phyloP scores from a whole-genome alignment of 345 rosid species.

The Syzygium oleosum region DNA sequence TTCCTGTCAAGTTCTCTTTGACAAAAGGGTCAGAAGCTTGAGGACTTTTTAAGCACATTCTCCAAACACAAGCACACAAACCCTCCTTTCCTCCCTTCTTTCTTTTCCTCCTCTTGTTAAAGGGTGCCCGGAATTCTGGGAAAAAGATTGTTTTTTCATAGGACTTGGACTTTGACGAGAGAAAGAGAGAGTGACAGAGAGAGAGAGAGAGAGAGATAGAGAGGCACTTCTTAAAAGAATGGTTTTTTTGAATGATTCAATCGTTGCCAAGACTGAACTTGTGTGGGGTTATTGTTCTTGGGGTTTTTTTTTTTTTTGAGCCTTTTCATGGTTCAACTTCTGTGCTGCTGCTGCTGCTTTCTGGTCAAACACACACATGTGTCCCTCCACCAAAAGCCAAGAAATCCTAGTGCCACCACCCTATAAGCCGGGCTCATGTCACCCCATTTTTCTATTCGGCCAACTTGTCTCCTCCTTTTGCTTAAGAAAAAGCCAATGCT shows the following conservation, averaged over 20 bases:
- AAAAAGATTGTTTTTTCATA: slow-evolving; percentile 20
- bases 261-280: neutral
- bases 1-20: neutral
- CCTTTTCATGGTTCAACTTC: slow-evolving; percentile 1
- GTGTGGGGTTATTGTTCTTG: neutral
- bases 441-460: neutral
- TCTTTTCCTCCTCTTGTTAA: neutral
- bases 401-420: neutral
- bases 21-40: neutral
- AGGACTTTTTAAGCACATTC: neutral
- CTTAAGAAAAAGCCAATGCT: neutral
- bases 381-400: neutral
- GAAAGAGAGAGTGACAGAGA: neutral
- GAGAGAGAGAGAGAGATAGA: neutral
- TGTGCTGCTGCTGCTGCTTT: neutral
- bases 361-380: slow-evolving; percentile 6
- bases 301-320: neutral
- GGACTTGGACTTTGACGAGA: slow-evolving; percentile 60
- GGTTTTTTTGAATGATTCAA: neutral
- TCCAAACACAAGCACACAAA: neutral
- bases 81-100: neutral
- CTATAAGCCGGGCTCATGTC: slow-evolving; percentile 6
- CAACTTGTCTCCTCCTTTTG: neutral
- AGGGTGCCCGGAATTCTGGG: slow-evolving; percentile 55
- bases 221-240: neutral